Conservation (phyloP, 441 rosid species). For the Flueggea neowawraea region DNA sequence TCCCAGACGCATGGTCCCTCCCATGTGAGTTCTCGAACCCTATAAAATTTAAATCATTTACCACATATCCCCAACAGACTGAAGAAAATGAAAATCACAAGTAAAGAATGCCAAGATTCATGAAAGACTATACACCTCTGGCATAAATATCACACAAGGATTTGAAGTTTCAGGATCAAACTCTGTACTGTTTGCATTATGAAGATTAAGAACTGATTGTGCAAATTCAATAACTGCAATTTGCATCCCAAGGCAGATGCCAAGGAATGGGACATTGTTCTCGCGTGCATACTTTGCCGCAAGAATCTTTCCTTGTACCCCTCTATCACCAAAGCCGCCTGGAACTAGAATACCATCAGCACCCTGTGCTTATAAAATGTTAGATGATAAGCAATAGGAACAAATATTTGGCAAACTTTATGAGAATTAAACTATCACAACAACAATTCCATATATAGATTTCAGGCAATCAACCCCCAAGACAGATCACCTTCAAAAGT, state of each 20-base stretch:
- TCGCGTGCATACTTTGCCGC: constrained; percentile 97
- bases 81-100: background rate
- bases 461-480: background rate
- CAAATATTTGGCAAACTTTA: background rate
- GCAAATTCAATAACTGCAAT: constrained; percentile 90
- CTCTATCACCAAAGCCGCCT: constrained; percentile 97
- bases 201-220: constrained; percentile 57
- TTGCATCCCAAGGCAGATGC: constrained; percentile 99
- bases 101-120: constrained; percentile 1
- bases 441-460: background rate
- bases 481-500: constrained; percentile 30
- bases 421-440: background rate
- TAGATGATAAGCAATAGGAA: background rate
- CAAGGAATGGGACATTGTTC: constrained; percentile 81
- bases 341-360: constrained; percentile 96
- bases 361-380: constrained; percentile 41
- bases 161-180: constrained; percentile 64
- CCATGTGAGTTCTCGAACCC: constrained; percentile 97
- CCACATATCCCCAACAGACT: no score
- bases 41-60: constrained; percentile 3
- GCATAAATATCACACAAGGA: constrained; percentile 95
- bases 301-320: constrained; percentile 88
- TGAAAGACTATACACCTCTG: constrained; percentile 54
- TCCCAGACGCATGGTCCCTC: constrained; percentile 95
- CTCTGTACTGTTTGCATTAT: constrained; percentile 92